phyloP scores from a whole-genome alignment of 345 rosid species.

The Combretum micranthum region DNA sequence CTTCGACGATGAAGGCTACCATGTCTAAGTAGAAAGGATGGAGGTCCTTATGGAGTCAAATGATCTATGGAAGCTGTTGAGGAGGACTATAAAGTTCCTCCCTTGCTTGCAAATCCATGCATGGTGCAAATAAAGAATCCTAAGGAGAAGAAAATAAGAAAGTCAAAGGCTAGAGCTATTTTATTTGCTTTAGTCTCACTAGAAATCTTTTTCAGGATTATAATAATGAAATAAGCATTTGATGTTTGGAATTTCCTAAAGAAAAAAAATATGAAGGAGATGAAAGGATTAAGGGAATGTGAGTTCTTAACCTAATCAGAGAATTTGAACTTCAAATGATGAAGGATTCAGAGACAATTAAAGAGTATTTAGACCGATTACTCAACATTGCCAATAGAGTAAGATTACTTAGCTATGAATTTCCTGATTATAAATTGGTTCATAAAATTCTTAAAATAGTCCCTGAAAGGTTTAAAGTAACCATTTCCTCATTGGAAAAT shows the following conservation, averaged over 20 bases:
- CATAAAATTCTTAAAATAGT: not conserved
- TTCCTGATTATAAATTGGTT: not conserved
- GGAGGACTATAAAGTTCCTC: too few relatives aligned
- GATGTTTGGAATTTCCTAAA: not conserved
- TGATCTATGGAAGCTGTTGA: too few relatives aligned
- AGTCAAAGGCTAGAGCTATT: too few relatives aligned
- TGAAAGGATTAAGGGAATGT: not conserved
- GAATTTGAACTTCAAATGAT: conserved; percentile 2
- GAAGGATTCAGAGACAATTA: not conserved
- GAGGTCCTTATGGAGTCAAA: too few relatives aligned
- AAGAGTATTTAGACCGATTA: not conserved
- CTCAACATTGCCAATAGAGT: not conserved
- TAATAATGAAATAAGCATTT: not conserved
- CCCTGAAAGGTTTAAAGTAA: not conserved
- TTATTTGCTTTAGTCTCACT: too few relatives aligned
- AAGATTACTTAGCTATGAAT: not conserved
- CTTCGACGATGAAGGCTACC: too few relatives aligned
- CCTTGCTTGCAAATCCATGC: too few relatives aligned
- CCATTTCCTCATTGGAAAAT: not conserved
- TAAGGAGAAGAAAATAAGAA: too few relatives aligned
- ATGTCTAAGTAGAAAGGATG: too few relatives aligned
- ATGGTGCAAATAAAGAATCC: too few relatives aligned
- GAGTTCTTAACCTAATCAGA: not conserved
- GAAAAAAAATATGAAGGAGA: not conserved
- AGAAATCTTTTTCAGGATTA: too few relatives aligned